Evolutionary conservation across 1,139 yeast genomes (phyloP).

Genomic region (Eremothecium gossypii): DNA sequence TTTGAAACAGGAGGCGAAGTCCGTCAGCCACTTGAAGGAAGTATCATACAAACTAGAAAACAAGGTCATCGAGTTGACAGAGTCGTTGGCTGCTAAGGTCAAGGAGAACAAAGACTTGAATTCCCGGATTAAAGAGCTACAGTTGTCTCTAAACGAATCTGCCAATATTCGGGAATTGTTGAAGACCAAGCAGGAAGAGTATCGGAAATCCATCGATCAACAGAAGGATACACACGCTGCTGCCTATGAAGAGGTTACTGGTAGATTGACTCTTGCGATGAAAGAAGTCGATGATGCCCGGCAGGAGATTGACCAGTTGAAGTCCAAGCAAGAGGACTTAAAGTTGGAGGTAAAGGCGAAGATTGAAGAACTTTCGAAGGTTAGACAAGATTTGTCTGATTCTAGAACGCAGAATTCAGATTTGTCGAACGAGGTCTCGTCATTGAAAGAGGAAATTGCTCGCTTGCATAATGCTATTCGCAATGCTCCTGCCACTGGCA

Average conservation of each 20-base stretch:
- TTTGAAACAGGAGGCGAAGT: conserved; percentile 76
- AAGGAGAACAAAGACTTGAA: conserved; percentile 71
- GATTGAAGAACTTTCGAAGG: conserved; percentile 52
- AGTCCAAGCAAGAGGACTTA: conserved; percentile 55
- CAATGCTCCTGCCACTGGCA: conserved; percentile 27
- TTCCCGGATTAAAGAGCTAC: conserved; percentile 51
- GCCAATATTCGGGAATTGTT: conserved; percentile 48
- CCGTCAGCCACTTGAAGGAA: conserved; percentile 81
- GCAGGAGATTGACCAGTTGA: conserved; percentile 52
- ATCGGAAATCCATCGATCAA: conserved; percentile 38
- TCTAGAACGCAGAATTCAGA: conserved; percentile 62
- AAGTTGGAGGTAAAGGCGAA: conserved; percentile 56
- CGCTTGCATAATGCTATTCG: conserved; percentile 34
- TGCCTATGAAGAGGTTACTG: conserved; percentile 45
- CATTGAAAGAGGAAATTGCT: conserved; percentile 58
- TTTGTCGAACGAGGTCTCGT: conserved; percentile 57
- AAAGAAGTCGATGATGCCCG: conserved; percentile 55
- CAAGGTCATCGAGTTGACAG: conserved; percentile 90
- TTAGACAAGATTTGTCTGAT: conserved; percentile 53
- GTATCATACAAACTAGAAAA: conserved; percentile 89
- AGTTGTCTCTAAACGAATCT: conserved; percentile 48
- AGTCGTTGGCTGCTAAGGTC: conserved; percentile 64
- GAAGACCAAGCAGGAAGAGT: conserved; percentile 48
- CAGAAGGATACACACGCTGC: conserved; percentile 41
- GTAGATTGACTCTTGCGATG: conserved; percentile 49